phyloP scores from a whole-genome alignment of 2,329 filamentous ascomycete genomes.

The Aspergillus sp. region DNA sequence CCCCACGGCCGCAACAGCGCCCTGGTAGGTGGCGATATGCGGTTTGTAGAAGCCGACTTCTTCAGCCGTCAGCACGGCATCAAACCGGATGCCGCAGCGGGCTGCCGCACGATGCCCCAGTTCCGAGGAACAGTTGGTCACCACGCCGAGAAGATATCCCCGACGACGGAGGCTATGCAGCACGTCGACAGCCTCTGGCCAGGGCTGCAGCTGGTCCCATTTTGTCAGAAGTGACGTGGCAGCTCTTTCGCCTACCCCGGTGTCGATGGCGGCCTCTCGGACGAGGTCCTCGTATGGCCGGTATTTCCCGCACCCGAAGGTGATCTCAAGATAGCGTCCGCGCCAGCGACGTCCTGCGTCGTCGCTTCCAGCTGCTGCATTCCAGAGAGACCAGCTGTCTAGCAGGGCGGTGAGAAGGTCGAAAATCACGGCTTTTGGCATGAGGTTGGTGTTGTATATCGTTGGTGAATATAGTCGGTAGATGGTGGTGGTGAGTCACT shows the following conservation, averaged over 20 bases:
- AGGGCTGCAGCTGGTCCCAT: conserved; percentile 4
- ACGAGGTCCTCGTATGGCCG: conserved; percentile 5
- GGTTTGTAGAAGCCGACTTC: conserved; percentile 6
- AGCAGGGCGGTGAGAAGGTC: conserved; percentile 5
- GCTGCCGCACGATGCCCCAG: not conserved
- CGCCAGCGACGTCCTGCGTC: not conserved
- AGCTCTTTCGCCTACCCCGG: not conserved
- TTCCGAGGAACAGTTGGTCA: conserved; percentile 1
- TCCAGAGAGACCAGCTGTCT: conserved; percentile 5
- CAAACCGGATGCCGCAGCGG: not conserved
- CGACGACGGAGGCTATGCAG: not conserved
- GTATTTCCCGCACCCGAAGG: conserved; percentile 3
- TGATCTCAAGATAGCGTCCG: not conserved
- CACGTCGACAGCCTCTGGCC: not conserved
- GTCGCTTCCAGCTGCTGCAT: not conserved
- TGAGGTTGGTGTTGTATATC: not conserved
- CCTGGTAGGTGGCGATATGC: not conserved
- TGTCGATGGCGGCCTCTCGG: not conserved
- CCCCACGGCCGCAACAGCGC: not conserved
- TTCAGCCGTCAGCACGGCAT: conserved; percentile 5
- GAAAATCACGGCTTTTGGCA: conserved; percentile 1
- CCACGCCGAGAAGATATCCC: conserved; percentile 1
- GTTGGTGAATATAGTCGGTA: too few species aligned
- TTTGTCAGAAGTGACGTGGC: not conserved
- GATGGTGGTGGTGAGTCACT: too few species aligned